Evolutionary conservation across 305 asterid species (phyloP), one percentile per base, ranked within the genome.

Genomic region (Caryopteris hybrid): DNA sequence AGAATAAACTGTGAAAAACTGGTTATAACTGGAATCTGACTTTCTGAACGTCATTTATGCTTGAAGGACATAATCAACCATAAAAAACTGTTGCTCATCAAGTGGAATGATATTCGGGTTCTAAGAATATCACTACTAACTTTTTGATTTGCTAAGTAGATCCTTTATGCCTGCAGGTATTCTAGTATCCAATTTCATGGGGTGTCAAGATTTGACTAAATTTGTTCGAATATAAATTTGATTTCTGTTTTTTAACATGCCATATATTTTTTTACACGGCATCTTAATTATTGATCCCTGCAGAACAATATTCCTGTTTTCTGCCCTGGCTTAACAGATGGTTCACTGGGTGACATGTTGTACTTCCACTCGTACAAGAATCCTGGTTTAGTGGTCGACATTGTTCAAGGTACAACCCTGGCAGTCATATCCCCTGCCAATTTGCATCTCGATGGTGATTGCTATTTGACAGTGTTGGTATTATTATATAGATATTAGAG

Each of bases 241-340:
- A 47, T 18, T 48, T 43, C 1, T 27, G 38, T 36, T 51, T 50
- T 14, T 56, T n/a, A 8, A 36, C 39, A 10, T 55, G 39, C 43
- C 27, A 61, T 70, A 47, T 45, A 12, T n/a, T n/a, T n/a, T n/a
- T n/a, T n/a, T 45, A 5, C 22, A 13, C 31, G 29, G 50, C 27
- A 47, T 45, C 74, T 51, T 27, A 45, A 54, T 57, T 27, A 22
- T 38, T 48, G 21, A 54, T n/a, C n/a, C 9, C 43, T 77, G 81
- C 85, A 89, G 97, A 91, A 91, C 82, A 77, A 78, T 70, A 83
- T 91, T 69, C 95, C 96, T 1, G 88, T 89, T 61, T 91, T 69
- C 85, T 87, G 96, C 76, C 97, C 95, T 68, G 87, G 95, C 76
- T 80, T 89, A 76, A 92, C 99, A 0, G 99, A 93, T 70, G 99